phyloP scores from a whole-genome alignment of 2,329 filamentous ascomycete genomes.

The Phialophora macrospora region DNA sequence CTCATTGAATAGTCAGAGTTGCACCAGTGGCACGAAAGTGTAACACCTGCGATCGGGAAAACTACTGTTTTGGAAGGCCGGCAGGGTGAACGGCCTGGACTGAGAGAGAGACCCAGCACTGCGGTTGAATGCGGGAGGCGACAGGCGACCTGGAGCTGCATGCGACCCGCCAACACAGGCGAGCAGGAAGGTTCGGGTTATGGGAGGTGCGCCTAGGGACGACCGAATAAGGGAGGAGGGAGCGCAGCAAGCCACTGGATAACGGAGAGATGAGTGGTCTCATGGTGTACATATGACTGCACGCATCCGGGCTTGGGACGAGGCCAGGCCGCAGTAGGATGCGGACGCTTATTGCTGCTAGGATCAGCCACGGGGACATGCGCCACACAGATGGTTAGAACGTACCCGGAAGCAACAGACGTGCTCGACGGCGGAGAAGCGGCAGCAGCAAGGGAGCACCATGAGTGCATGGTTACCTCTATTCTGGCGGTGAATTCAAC shows the following conservation, averaged over 20 bases:
- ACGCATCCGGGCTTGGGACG: neutral
- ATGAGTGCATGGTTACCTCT: neutral
- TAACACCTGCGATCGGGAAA: constrained; percentile 15
- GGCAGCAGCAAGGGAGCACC: neutral
- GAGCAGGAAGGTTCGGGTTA: constrained; percentile 9
- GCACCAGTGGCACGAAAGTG: constrained; percentile 6
- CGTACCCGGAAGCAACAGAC: neutral
- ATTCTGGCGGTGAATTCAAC: neutral
- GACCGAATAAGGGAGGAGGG: neutral
- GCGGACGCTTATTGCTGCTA: neutral
- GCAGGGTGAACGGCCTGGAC: constrained; percentile 2
- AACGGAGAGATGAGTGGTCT: neutral
- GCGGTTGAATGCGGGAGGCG: constrained; percentile 24
- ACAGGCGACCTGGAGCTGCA: constrained; percentile 16
- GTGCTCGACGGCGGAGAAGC: too few species aligned
- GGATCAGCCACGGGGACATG: neutral
- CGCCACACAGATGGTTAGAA: neutral
- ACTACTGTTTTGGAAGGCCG: constrained; percentile 22
- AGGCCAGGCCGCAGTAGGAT: neutral
- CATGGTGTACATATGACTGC: neutral
- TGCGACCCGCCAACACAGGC: constrained; percentile 8
- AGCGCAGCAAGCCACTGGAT: neutral
- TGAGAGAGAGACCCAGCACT: constrained; percentile 25
- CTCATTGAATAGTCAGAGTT: constrained; percentile 6
- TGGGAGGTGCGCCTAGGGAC: neutral